Evolutionary conservation across 2,329 filamentous ascomycete genomes (phyloP).

Genomic region (Canariomyces notabilis): DNA sequence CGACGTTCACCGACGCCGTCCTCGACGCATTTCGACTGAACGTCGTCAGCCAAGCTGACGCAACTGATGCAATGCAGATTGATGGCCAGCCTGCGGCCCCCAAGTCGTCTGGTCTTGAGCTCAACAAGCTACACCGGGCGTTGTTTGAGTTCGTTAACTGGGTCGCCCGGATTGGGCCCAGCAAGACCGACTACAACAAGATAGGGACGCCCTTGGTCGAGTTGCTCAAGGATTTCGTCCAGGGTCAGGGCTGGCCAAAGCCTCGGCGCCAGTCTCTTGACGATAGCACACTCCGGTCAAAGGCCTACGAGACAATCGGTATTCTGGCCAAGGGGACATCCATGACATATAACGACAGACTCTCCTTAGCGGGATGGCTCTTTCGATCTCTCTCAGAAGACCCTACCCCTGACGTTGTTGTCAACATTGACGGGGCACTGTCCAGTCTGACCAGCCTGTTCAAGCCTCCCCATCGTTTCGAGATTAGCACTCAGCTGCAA

Average conservation of each 20-base stretch:
- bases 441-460: conserved; percentile 62
- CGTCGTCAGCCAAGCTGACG: conserved; percentile 2
- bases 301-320: conserved; percentile 88
- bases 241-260: conserved; percentile 78
- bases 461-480: conserved; percentile 25
- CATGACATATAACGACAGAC: conserved; percentile 49
- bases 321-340: conserved; percentile 64
- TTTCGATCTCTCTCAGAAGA: conserved; percentile 81
- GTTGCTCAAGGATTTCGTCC: conserved; percentile 67
- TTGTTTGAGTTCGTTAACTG: conserved; percentile 85
- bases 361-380: conserved; percentile 63
- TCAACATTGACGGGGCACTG: conserved; percentile 85
- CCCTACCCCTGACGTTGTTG: conserved; percentile 65
- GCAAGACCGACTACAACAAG: conserved; percentile 50
- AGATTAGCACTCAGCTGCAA: conserved; percentile 36
- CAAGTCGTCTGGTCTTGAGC: conserved; percentile 60
- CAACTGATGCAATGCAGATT: conserved; percentile 20
- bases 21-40: conserved; percentile 64
- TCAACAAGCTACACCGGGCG: conserved; percentile 72
- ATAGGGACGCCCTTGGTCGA: conserved; percentile 66
- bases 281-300: conserved; percentile 64
- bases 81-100: conserved; percentile 17
- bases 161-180: conserved; percentile 68
- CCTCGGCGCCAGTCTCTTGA: conserved; percentile 44
- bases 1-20: conserved; percentile 63